Evolutionary conservation across 306 rosid species (phyloP), one percentile per base, ranked within the genome.

Genomic region (Acacia confusa): DNA sequence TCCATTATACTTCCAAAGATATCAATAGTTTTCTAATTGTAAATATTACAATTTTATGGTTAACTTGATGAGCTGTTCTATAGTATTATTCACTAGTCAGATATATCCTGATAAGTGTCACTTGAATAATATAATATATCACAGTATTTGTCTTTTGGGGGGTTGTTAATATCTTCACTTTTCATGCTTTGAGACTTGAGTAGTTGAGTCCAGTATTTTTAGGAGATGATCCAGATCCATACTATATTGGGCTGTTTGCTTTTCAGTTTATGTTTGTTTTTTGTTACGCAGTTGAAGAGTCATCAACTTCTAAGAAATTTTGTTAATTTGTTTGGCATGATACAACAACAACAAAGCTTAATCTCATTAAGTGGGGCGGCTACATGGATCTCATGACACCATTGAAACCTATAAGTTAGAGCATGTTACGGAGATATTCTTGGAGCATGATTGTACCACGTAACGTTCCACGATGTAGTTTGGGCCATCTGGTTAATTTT

Each of bases 261-360:
- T 24, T 70, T 44, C n/a, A 12, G 34, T 70, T 6, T 24, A 15
- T 7, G 32, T 9, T 24, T 43, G 43, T 70, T 27, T 69, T 41
- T 69, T 9, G 15, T 68, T 55, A 7, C 43, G 16, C 32, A 6
- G 13, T 2, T 44, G 34, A 60, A 4, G 43, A 80, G 6, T 27
- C 8, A 13, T 72, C 11, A 71, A 36, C 67, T 61, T 65, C 22
- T 17, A 15, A 65, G 19, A 65, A 15, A 15, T 65, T 32, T 32
- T 65, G 40, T 15, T 32, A 17, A 75, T 68, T 68, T 69, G 71
- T 79, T 63, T 25, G 53, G 22, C 53, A 17, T 80, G 15, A 70
- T 4, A 36, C 40, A 36, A 36, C 7, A 36, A 36, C 8, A 6
- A 36, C n/a, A n/a, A n/a, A 36, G 40, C 40, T 36, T 36, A 36